Percentiles rank a stretch among this genome's conserved stretches.
phyloP scores from a whole-genome alignment of 2,329 filamentous ascomycete genomes.

The Madurella mycetomatis region DNA sequence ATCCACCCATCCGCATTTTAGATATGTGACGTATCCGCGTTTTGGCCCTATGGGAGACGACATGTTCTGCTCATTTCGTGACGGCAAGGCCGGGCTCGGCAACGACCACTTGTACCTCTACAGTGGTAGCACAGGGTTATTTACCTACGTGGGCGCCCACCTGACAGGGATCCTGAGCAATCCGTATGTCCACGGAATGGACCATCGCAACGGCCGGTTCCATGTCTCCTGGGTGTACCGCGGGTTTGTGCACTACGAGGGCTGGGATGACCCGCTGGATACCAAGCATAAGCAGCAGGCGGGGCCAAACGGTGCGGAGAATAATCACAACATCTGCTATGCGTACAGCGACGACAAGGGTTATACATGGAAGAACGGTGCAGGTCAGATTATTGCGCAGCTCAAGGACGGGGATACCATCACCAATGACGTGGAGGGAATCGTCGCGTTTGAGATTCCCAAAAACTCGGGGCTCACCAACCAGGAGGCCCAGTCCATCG shows the following conservation, averaged over 20 bases:
- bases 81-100: slow-evolving; percentile 46
- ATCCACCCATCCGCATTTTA: slow-evolving; percentile 28
- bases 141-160: slow-evolving; percentile 38
- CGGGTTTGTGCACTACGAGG: slow-evolving; percentile 41
- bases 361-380: slow-evolving; percentile 39
- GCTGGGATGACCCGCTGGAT: slow-evolving; percentile 39
- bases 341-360: slow-evolving; percentile 44
- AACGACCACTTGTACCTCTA: slow-evolving; percentile 47
- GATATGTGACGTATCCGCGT: slow-evolving; percentile 46
- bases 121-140: slow-evolving; percentile 32
- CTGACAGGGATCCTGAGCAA: slow-evolving; percentile 44
- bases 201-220: slow-evolving; percentile 29
- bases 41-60: slow-evolving; percentile 38
- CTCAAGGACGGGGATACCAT: slow-evolving; percentile 36
- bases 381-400: slow-evolving; percentile 34
- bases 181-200: slow-evolving; percentile 48
- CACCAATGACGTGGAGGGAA: slow-evolving; percentile 36
- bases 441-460: slow-evolving; percentile 42
- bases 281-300: slow-evolving; percentile 40
- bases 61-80: slow-evolving; percentile 46
- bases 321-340: slow-evolving; percentile 49
- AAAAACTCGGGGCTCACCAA: slow-evolving; percentile 45
- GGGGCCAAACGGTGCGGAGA: slow-evolving; percentile 41
- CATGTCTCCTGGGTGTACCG: slow-evolving; percentile 49
- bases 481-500: slow-evolving; percentile 47